Conservation (phyloP, 1,284 basidiomycete genomes). For the Puccinia hordei region DNA sequence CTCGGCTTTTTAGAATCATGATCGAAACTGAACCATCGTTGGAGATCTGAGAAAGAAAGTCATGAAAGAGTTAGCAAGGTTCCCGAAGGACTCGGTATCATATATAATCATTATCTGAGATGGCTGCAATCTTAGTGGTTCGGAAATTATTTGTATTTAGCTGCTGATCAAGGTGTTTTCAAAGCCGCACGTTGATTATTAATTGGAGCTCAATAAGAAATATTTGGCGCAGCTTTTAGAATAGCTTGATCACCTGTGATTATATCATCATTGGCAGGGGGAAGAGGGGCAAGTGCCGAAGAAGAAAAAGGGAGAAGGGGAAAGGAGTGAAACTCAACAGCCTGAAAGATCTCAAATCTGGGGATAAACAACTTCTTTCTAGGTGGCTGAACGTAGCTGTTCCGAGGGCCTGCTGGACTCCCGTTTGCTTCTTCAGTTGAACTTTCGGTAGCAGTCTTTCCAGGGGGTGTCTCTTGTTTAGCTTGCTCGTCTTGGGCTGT, state of each 20-base stretch:
- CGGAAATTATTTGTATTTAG: neutral
- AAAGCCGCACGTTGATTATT: too few species aligned
- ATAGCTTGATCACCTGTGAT: neutral
- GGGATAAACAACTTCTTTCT: constrained; percentile 13
- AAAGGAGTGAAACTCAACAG: constrained; percentile 21
- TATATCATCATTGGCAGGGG: too few species aligned
- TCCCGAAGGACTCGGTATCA: neutral
- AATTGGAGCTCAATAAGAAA: neutral
- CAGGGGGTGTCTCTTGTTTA: neutral
- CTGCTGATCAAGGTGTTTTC: neutral
- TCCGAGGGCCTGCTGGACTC: neutral
- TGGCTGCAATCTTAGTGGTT: neutral
- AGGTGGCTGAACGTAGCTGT: neutral
- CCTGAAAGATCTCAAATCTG: constrained; percentile 43
- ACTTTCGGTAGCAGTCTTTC: neutral
- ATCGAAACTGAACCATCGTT: constrained; percentile 44
- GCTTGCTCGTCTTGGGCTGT: neutral
- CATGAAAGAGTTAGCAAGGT: neutral
- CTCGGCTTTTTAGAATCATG: constrained; percentile 28
- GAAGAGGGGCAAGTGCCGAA: neutral
- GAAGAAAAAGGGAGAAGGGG: neutral
- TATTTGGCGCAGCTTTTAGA: neutral
- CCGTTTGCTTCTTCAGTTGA: neutral
- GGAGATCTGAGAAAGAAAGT: constrained; percentile 21
- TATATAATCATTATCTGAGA: neutral